Percentiles rank a stretch among this genome's conserved stretches.
These are phyloP conservation scores for Fraxinus sp. DNA, from an alignment of 305 asterid species.

Conservation along the genomic window DNA sequence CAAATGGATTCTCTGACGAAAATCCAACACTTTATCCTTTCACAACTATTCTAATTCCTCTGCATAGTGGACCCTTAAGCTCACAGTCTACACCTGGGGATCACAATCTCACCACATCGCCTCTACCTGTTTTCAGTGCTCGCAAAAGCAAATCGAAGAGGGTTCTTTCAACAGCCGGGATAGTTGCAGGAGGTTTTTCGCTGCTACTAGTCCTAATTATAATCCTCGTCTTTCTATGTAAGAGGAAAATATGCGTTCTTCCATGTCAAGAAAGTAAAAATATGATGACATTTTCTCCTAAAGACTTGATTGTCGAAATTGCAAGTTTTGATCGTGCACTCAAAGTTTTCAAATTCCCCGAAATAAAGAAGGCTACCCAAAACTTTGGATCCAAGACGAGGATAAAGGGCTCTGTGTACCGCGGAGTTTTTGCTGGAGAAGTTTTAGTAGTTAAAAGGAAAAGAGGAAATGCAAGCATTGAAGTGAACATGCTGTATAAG, in stretches of 20 bases:
- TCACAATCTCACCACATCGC: neutral
- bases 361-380: constrained; percentile 46
- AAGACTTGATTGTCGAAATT: constrained; percentile 50
- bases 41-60: constrained; percentile 56
- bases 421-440: constrained; percentile 41
- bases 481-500: constrained; percentile 48
- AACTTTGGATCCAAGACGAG: constrained; percentile 39
- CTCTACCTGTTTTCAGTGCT: constrained; percentile 19
- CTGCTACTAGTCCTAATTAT: constrained; percentile 31
- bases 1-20: constrained; percentile 39
- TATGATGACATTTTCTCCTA: constrained; percentile 12
- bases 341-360: constrained; percentile 40
- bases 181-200: constrained; percentile 33
- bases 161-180: constrained; percentile 25
- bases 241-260: constrained; percentile 17
- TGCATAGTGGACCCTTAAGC: constrained; percentile 38
- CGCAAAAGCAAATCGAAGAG: constrained; percentile 26
- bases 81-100: constrained; percentile 18
- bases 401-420: constrained; percentile 42
- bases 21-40: constrained; percentile 36
- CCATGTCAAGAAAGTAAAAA: constrained; percentile 11
- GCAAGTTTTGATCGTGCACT: constrained; percentile 43
- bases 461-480: constrained; percentile 26
- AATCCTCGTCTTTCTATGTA: constrained; percentile 25
- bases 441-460: constrained; percentile 44